Conservation (phyloP, 169 alveolate species). For the Perkinsus chesapeaki region DNA sequence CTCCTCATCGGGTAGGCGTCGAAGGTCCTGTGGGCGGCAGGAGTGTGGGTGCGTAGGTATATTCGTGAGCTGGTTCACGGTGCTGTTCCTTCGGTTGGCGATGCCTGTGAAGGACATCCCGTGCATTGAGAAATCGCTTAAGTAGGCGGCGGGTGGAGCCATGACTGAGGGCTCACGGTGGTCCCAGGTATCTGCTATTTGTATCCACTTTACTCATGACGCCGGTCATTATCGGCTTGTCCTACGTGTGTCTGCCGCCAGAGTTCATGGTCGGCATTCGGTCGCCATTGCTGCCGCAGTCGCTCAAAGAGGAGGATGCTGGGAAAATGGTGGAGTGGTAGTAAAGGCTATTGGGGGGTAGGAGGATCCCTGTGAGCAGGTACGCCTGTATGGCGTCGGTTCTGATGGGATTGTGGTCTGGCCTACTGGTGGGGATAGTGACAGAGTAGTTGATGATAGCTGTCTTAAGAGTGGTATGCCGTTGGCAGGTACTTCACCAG, state of each 20-base stretch:
- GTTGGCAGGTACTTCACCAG: slow-evolving; percentile 63
- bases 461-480: slow-evolving; percentile 56
- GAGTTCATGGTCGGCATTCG: slow-evolving; percentile 50
- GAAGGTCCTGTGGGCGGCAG: neutral
- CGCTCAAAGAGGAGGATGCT: slow-evolving; percentile 30
- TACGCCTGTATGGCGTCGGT: slow-evolving; percentile 50
- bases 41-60: slow-evolving; percentile 28
- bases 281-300: slow-evolving; percentile 30
- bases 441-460: slow-evolving; percentile 65
- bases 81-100: slow-evolving; percentile 51
- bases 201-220: slow-evolving; percentile 40
- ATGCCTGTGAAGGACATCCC: slow-evolving; percentile 31
- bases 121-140: neutral
- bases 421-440: slow-evolving; percentile 51
- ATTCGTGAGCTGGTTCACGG: slow-evolving; percentile 46
- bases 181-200: slow-evolving; percentile 62
- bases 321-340: slow-evolving; percentile 47
- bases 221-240: slow-evolving; percentile 52
- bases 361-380: slow-evolving; percentile 43
- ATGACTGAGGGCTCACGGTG: too few species aligned
- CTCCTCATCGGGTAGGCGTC: slow-evolving; percentile 44
- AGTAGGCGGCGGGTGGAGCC: too few species aligned
- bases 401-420: slow-evolving; percentile 56
- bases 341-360: slow-evolving; percentile 26
- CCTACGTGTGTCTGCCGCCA: slow-evolving; percentile 33